Evolutionary conservation across 164 flowering plant species (phyloP).

Genomic region (Litsea cubeba): DNA sequence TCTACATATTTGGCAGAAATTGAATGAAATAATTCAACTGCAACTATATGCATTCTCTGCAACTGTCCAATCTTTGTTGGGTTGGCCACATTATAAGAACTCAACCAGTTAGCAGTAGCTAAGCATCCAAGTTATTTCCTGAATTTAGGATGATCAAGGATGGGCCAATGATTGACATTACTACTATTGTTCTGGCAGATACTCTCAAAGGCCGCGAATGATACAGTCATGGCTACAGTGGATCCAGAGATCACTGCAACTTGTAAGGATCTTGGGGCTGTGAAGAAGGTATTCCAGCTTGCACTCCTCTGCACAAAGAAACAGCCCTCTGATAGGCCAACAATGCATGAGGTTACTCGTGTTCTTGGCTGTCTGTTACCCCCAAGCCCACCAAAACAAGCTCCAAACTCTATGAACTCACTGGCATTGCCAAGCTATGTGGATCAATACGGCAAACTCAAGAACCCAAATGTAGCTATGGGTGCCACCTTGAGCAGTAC

Average conservation of each 20-base stretch:
- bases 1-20: no score
- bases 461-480: slow-evolving; percentile 58
- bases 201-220: slow-evolving; percentile 79
- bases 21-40: no score
- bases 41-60: no score
- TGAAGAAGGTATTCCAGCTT: slow-evolving; percentile 85
- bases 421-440: slow-evolving; percentile 40
- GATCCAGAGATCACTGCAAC: slow-evolving; percentile 76
- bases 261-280: slow-evolving; percentile 78
- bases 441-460: slow-evolving; percentile 71
- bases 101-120: no score
- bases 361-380: slow-evolving; percentile 64
- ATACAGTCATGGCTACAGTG: slow-evolving; percentile 89
- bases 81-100: no score
- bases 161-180: no score
- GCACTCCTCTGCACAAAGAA: slow-evolving; percentile 88
- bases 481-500: slow-evolving; percentile 68
- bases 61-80: no score
- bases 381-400: slow-evolving; percentile 1
- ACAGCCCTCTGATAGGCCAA: slow-evolving; percentile 82
- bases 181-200: slow-evolving; percentile 29
- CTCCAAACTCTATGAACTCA: slow-evolving; percentile 15
- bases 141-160: no score
- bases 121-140: no score
- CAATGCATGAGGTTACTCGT: slow-evolving; percentile 92